A percentile compares a stretch with the other conserved stretches of the same genome.
Conservation (phyloP, 305 asterid genomes). For the Solanum hybrid region DNA sequence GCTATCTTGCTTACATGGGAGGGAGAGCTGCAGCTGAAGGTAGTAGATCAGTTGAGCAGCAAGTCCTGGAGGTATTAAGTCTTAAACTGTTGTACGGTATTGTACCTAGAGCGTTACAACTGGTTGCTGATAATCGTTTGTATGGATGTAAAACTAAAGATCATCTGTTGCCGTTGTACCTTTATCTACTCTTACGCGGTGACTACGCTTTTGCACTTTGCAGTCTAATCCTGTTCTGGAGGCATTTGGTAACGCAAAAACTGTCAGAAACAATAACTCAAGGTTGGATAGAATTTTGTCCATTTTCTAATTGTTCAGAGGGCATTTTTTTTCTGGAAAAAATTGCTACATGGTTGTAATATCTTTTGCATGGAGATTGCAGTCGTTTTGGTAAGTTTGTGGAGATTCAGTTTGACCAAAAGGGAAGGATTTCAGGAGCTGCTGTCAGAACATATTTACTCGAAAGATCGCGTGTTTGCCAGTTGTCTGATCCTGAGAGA, state of each 20-base stretch:
- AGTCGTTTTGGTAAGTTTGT: slow-evolving; percentile 94
- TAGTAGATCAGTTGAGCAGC: slow-evolving; percentile 61
- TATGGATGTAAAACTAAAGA: background rate
- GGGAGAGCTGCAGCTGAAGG: slow-evolving; percentile 66
- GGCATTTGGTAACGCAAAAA: slow-evolving; percentile 32
- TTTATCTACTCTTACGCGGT: background rate
- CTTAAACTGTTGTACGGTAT: background rate
- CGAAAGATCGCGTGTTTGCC: slow-evolving; percentile 91
- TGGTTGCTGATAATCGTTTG: background rate
- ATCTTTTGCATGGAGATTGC: slow-evolving; percentile 17
- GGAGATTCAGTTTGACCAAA: slow-evolving; percentile 74
- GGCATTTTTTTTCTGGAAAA: background rate
- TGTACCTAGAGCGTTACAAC: background rate
- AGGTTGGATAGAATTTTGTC: slow-evolving; percentile 31
- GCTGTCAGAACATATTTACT: slow-evolving; percentile 84
- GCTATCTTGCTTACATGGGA: slow-evolving; percentile 85
- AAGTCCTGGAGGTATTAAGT: slow-evolving; percentile 66
- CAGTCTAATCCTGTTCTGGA: slow-evolving; percentile 48
- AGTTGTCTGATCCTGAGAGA: slow-evolving; percentile 85
- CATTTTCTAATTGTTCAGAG: background rate
- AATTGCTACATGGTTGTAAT: slow-evolving; percentile 11
- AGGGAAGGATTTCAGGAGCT: slow-evolving; percentile 80
- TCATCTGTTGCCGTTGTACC: background rate
- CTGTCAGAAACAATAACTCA: slow-evolving; percentile 30
- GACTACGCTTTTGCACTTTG: slow-evolving; percentile 4